Conservation (phyloP, 2,329 filamentous ascomycete species). For the Drechslerella coelobrocha region DNA sequence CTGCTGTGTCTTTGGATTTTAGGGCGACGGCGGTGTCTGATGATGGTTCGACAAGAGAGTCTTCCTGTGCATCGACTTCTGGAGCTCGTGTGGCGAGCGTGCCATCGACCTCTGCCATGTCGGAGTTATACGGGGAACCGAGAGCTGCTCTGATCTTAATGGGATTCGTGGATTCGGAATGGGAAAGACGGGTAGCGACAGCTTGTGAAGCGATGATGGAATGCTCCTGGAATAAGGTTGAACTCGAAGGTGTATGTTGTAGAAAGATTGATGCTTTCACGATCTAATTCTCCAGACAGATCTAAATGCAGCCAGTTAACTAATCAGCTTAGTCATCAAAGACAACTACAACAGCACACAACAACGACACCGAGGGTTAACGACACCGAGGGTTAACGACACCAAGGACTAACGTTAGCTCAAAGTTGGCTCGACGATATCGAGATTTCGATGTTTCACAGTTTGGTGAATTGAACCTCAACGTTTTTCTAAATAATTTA, state of each 20-base stretch:
- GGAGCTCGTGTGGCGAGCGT: constrained; percentile 34
- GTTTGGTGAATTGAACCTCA: no score
- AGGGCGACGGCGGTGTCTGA: constrained; percentile 35
- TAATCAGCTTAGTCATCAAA: neutral
- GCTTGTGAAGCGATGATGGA: constrained; percentile 1
- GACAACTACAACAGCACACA: no score
- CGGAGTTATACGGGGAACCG: constrained; percentile 2
- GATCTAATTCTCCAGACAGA: no score
- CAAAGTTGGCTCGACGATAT: no score
- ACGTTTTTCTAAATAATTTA: no score
- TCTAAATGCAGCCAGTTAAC: neutral
- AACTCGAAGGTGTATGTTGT: neutral
- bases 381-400: no score
- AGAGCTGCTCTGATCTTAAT: neutral
- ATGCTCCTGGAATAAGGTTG: neutral
- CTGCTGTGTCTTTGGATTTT: constrained; percentile 45
- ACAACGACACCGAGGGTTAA: no score
- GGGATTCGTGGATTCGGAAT: neutral
- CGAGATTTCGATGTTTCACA: no score
- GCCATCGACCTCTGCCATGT: constrained; percentile 41
- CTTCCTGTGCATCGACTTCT: constrained; percentile 44
- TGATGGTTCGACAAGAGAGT: constrained; percentile 21
- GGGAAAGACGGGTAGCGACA: no score
- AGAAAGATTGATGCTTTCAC: neutral
- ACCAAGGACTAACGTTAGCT: no score